Base-by-base conservation (phyloP, 768 basidiomycete species). In the Clavulina sp. region DNA sequence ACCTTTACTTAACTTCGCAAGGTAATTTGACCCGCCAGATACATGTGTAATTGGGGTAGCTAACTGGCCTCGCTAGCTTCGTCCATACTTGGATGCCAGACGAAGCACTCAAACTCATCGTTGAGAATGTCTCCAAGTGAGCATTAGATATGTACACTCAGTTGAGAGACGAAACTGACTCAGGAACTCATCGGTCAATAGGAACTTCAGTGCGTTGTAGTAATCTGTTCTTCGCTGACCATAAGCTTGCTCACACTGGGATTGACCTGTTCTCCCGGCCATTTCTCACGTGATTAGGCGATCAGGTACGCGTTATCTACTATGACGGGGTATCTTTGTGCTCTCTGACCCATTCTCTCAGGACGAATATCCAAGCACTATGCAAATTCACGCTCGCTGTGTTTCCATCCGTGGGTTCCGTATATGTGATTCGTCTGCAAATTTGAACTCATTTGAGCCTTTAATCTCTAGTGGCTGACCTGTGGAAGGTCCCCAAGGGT, bases 61-160 rank as follows among this genome's bases (percentile, higher is more conserved):
- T n/a, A 29, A 40, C n/a, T n/a, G n/a, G n/a, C n/a, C n/a, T n/a
- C n/a, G 34, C 16, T 30, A 54, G 51, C 31, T 80, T 81, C 55
- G 80, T 81, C 4, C 70, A 77, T 49, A 81, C 79, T 1, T 78
- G 74, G 73, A 77, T 77, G 74, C 71, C 73, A 29, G 65, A 66
- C 6, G 57, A 68, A 36, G 75, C 69, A 24, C 64, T 73, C 55
- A 72, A 71, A 56, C 69, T 81, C 50, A 75, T 79, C 71, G 54
- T 69, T 50, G 80, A 81, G 63, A 79, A 80, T 60, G 68, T 79
- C 52, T 68, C 69, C 59, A 80, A 80, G 60, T 46, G 24, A 9
- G 43, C 26, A 9, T 38, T 38, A 9, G 9, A 9, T 38, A 9
- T 38, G 19, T 38, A 38, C 34, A 38, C n/a, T n/a, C n/a, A n/a